phyloP scores from a whole-genome alignment of 1,284 basidiomycete species.

The Ustanciosporium gigantosporum region DNA sequence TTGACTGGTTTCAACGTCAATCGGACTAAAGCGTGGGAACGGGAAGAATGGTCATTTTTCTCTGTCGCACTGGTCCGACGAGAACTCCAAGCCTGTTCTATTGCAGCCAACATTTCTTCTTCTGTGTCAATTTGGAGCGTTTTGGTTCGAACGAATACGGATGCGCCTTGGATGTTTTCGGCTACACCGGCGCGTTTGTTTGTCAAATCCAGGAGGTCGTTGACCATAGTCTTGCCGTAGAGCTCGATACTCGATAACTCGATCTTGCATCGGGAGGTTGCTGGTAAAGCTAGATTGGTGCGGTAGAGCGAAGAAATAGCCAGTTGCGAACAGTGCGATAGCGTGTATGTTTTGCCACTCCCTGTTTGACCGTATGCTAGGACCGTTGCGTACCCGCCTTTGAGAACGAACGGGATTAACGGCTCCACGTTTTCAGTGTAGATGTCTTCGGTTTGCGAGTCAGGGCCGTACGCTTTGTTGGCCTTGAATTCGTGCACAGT shows the following conservation, averaged over 20 bases:
- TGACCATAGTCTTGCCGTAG: conserved; percentile 20
- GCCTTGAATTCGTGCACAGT: conserved; percentile 8
- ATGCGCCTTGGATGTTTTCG: conserved; percentile 10
- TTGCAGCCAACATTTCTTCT: conserved; percentile 2
- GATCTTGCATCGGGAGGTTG: background rate
- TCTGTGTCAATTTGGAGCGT: background rate
- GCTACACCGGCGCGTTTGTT: conserved; percentile 8
- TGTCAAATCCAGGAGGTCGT: conserved; percentile 15
- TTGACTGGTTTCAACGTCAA: conserved; percentile 1
- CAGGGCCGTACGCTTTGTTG: conserved; percentile 6
- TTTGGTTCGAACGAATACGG: conserved; percentile 8
- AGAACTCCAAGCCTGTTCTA: conserved; percentile 13
- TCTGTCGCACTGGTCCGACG: no score
- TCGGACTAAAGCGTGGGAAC: no score
- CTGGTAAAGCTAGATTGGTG: background rate
- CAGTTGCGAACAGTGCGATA: conserved; percentile 8
- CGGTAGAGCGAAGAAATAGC: conserved; percentile 4
- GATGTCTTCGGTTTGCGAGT: conserved; percentile 2
- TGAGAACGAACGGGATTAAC: conserved; percentile 13
- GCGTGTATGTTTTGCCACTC: conserved; percentile 15
- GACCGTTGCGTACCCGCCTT: conserved; percentile 17
- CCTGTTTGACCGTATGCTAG: conserved; percentile 30
- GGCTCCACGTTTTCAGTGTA: conserved; percentile 6
- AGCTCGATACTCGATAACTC: conserved; percentile 21
- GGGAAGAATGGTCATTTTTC: no score